Evolutionary conservation across 1,139 yeast genomes (phyloP), one percentile per base, ranked within the genome.

Genomic region (Taphrina populina): DNA sequence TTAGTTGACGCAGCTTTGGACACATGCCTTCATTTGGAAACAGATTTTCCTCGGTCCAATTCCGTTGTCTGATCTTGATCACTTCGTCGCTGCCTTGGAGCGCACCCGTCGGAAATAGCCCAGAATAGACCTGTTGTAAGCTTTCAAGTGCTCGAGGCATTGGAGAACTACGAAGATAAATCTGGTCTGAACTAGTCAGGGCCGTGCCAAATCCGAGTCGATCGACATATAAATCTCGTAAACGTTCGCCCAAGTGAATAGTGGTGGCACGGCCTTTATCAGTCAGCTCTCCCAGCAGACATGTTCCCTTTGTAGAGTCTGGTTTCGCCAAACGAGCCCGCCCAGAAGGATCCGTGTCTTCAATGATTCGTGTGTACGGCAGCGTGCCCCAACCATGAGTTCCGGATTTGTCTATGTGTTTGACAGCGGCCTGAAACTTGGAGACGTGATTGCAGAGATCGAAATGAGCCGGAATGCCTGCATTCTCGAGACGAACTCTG

Each of bases 11-110:
- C 30, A 62, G 53, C 2, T 62, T 58, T 33, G 57, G 56, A 54
- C 64, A 49, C 32, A 61, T 56, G 52, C 59, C 61, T 32, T 62
- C 64, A 39, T 62, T 62, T 17, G 64, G 64, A 24, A 54, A 61
- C 45, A 63, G 45, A 57, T 62, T 62, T 41, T 62, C 64, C 30
- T 62, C 62, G 10, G 63, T 58, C 41, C 58, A 59, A 29, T 62
- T 54, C 2, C 64, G 57, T 30, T 60, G 59, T 39, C 57, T 49
- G 26, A 62, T 43, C 21, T 46, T 45, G 15, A 61, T 61, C 17
- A 34, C 27, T 24, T 61, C 53, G 3, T 52, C 55, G 1, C 49
- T 37, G 8, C 37, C 27, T 34, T 60, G 62, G 34, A 32, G 43
- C 11, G 53, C 47, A 4, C 17, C 43, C 15, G 61, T 37, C 29